Evolutionary conservation across 441 rosid species (phyloP), one percentile per base, ranked within the genome.

Genomic region (Manihot esculenta): DNA sequence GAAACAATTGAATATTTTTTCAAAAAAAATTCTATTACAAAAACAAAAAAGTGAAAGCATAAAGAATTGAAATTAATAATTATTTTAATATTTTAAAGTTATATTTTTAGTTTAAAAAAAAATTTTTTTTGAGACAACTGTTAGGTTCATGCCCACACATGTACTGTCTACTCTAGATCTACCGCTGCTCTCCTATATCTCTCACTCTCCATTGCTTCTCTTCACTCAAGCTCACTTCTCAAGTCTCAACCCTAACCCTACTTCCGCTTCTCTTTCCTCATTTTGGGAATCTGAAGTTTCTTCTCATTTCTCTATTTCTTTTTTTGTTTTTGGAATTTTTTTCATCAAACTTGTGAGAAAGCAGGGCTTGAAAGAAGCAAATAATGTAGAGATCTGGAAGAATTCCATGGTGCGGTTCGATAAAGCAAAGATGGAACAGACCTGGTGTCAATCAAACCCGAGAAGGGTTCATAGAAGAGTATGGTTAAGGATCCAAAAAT

Each of bases 401-500:
- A 58, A 62, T 47, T 68, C 6, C 14, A 70, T 72, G 77, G 48
- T 72, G 48, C 15, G 12, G 62, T 73, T 59, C 23, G 50, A 13
- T 49, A 54, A 26, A 15, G 62, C 33, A 55, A 67, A 68, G 72
- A 84, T 82, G 87, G 81, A 62, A 56, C 48, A n/a, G 59, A 35
- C 2, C 24, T 72, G 76, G 86, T 79, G 74, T 62, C 81, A 78
- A 71, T 44, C 74, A 65, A 77, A 62, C 33, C 68, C 83, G 33
- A 80, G 75, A 55, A 86, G 86, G 72, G 77, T 83, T 81, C 88
- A 84, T 18, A 79, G 72, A 62, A 77, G 83, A 77, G 94, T 82
- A 56, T 86, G 97, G 94, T 82, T 88, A 80, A 77, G 78, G 56
- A 73, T 80, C 44, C 93, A 84, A 85, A 81, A 71, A 71, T 84